phyloP scores from a whole-genome alignment of 441 rosid species.

The Jatropha podagrica region DNA sequence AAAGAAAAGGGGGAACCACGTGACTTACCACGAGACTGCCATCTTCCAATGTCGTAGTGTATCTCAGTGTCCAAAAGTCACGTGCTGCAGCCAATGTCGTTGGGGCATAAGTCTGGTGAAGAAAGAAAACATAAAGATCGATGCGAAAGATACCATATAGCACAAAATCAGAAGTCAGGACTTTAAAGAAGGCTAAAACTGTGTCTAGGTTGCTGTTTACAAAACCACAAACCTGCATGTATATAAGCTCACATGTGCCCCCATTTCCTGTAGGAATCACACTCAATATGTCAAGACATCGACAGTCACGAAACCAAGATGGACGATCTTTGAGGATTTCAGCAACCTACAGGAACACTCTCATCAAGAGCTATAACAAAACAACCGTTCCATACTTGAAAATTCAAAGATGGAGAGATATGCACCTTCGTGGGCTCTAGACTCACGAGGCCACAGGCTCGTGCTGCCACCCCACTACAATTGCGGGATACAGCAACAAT shows the following conservation, averaged over 20 bases:
- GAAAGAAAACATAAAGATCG: background rate
- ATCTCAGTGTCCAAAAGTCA: constrained; percentile 98
- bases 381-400: background rate
- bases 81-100: constrained; percentile 94
- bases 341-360: constrained; percentile 50
- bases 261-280: constrained; percentile 83
- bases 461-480: constrained; percentile 96
- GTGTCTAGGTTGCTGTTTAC: background rate
- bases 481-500: constrained; percentile 97
- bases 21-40: constrained; percentile 79
- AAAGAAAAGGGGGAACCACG: background rate
- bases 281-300: constrained; percentile 59
- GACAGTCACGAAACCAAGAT: constrained; percentile 96
- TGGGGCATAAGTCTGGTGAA: constrained; percentile 75
- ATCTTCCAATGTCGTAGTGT: constrained; percentile 82
- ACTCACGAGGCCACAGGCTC: constrained; percentile 99
- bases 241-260: constrained; percentile 84
- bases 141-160: background rate
- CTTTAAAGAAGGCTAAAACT: background rate
- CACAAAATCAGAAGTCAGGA: background rate
- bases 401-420: background rate
- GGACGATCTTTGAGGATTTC: constrained; percentile 90
- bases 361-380: constrained; percentile 12
- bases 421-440: constrained; percentile 90
- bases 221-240: constrained; percentile 61